A percentile compares a stretch with the other conserved stretches of the same genome.
Evolutionary conservation across 768 basidiomycete genomes (phyloP).

Genomic region (Boletus rufocinnamomeus): DNA sequence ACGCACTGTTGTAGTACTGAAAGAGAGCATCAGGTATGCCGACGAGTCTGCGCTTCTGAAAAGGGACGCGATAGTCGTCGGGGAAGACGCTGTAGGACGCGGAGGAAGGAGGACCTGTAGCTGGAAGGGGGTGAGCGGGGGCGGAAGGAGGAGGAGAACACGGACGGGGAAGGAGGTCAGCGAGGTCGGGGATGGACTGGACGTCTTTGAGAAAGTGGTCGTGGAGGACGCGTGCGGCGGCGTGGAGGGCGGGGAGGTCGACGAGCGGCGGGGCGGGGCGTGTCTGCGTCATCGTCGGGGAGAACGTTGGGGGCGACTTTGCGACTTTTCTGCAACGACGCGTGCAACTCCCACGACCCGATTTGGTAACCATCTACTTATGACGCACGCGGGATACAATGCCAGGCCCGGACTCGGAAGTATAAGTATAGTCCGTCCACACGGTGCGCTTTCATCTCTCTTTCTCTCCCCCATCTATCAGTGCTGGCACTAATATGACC

Average conservation of each 20-base stretch:
- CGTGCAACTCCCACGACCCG: constrained; percentile 4
- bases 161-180: constrained; percentile 68
- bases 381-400: not conserved
- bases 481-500: not conserved
- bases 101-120: constrained; percentile 66
- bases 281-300: constrained; percentile 22
- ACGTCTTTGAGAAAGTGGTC: constrained; percentile 73
- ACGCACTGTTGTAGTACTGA: constrained; percentile 74
- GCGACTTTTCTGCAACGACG: constrained; percentile 1
- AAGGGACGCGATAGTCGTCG: constrained; percentile 76
- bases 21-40: constrained; percentile 79
- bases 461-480: not conserved
- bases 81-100: constrained; percentile 77
- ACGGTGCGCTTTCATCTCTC: not conserved
- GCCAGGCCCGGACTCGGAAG: no score
- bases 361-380: not conserved
- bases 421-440: not conserved
- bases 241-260: constrained; percentile 63
- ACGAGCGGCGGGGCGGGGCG: constrained; percentile 35
- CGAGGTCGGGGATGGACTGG: constrained; percentile 73
- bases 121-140: constrained; percentile 36
- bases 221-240: constrained; percentile 65
- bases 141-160: constrained; percentile 1
- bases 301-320: not conserved
- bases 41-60: constrained; percentile 74